Evolutionary conservation across 306 rosid species (phyloP), one percentile per base, ranked within the genome.

Genomic region (Prinsepia uniflora): DNA sequence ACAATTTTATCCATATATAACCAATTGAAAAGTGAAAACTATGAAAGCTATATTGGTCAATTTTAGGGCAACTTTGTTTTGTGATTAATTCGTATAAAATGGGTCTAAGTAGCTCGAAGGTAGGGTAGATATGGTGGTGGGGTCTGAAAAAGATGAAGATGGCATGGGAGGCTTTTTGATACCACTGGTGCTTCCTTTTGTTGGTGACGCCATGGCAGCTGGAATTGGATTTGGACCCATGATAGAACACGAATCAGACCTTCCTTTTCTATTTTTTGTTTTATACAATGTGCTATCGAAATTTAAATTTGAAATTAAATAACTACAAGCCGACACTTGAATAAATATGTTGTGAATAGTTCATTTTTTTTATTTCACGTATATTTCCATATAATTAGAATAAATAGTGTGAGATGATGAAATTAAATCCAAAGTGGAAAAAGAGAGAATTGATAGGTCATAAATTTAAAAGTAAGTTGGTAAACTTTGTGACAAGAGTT

Each of bases 191-290:
- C 43, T 63, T 65, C 55, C 82, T 77, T 77, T 74, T 81, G 82
- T 74, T 81, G 75, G 82, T 77, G 85, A 81, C 80, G 64, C 74
- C 66, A 69, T 64, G 49, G 71, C 59, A 30, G 48, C 57, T 46
- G 4, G n/a, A 24, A 24, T 11, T 8, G 36, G 36, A 30, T 30
- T 15, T 81, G 42, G 75, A 54, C 76, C 78, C 75, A 48, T 54
- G 44, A 30, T 30, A 2, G 3, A 30, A 30, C 4, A 79, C 52
- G 20, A 73, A 45, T 66, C 45, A 18, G 59, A 53, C 14, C 12
- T 39, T 10, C 56, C 18, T 39, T 68, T 68, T 36, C 56, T 30
- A 1, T 30, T 30, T 30, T 24, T n/a, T n/a, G n/a, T n/a, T n/a
- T n/a, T n/a, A n/a, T n/a, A n/a, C n/a, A n/a, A n/a, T n/a, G n/a